These are phyloP conservation scores for Dentipellis sp. DNA, from an alignment of 768 basidiomycete species.

Conservation along the genomic window DNA sequence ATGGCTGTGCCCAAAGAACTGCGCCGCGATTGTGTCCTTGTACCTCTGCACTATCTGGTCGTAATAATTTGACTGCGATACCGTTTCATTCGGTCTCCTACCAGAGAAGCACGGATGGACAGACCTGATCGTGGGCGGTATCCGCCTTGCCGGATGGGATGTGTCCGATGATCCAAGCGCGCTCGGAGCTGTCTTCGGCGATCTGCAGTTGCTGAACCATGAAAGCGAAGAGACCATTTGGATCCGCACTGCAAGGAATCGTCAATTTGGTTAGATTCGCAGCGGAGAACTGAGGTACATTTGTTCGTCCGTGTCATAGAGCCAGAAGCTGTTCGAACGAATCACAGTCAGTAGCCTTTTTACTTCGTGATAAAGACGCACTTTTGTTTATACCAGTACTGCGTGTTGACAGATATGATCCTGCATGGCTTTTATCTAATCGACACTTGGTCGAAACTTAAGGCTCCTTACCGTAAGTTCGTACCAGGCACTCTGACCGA, in stretches of 20 bases:
- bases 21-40: constrained; percentile 45
- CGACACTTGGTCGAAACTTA: not conserved
- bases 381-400: constrained; percentile 57
- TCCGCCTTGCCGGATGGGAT: constrained; percentile 45
- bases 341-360: not conserved
- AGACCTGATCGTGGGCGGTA: constrained; percentile 41
- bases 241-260: constrained; percentile 32
- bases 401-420: constrained; percentile 53
- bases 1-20: constrained; percentile 57
- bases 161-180: constrained; percentile 58
- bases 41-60: constrained; percentile 55
- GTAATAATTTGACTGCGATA: constrained; percentile 46
- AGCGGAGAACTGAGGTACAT: constrained; percentile 24
- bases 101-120: constrained; percentile 10
- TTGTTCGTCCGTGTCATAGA: constrained; percentile 42
- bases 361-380: constrained; percentile 15
- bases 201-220: constrained; percentile 44
- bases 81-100: constrained; percentile 41
- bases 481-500: constrained; percentile 38
- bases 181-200: constrained; percentile 50
- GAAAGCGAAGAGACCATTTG: constrained; percentile 52
- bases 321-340: constrained; percentile 37
- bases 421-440: constrained; percentile 18
- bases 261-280: not conserved
- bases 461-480: constrained; percentile 30